These are phyloP conservation scores for Plasmodium sp. DNA, from an alignment of 169 alveolate species.

Conservation along the genomic window DNA sequence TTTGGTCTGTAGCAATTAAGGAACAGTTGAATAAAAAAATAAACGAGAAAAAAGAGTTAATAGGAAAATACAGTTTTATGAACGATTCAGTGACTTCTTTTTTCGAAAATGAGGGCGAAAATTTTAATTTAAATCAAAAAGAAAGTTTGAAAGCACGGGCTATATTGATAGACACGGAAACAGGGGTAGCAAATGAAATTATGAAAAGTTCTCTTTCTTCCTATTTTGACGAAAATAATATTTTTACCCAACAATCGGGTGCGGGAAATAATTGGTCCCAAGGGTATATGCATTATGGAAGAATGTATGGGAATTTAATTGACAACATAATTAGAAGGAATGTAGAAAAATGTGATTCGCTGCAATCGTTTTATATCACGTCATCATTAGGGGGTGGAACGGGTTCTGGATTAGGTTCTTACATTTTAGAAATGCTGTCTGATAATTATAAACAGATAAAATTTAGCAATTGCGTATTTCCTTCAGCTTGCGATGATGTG, in stretches of 20 bases:
- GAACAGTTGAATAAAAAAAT: conserved; percentile 87
- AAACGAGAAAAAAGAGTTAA: conserved; percentile 67
- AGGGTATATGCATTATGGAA: conserved; percentile 92
- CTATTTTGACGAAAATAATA: conserved; percentile 92
- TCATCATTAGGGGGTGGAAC: conserved; percentile 99
- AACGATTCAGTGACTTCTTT: conserved; percentile 80
- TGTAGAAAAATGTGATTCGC: conserved; percentile 94
- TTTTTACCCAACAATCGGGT: conserved; percentile 96
- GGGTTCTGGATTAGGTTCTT: conserved; percentile 98
- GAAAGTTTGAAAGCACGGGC: conserved; percentile 91
- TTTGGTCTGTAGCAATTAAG: conserved; percentile 92
- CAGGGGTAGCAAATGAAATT: conserved; percentile 95
- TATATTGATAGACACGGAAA: conserved; percentile 97
- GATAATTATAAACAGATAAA: conserved; percentile 91
- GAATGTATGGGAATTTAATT: conserved; percentile 89
- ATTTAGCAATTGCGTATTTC: conserved; percentile 92
- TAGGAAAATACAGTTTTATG: conserved; percentile 34
- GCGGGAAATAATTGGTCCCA: conserved; percentile 98
- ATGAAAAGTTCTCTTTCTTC: conserved; percentile 92
- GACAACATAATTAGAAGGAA: conserved; percentile 90
- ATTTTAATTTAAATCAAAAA: conserved; percentile 79
- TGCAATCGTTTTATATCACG: conserved; percentile 95
- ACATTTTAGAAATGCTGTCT: conserved; percentile 89
- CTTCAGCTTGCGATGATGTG: conserved; percentile 94
- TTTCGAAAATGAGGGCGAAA: conserved; percentile 82